Conservation (phyloP, 2,329 filamentous ascomycete species). For the Sclerotinia spermophila region DNA sequence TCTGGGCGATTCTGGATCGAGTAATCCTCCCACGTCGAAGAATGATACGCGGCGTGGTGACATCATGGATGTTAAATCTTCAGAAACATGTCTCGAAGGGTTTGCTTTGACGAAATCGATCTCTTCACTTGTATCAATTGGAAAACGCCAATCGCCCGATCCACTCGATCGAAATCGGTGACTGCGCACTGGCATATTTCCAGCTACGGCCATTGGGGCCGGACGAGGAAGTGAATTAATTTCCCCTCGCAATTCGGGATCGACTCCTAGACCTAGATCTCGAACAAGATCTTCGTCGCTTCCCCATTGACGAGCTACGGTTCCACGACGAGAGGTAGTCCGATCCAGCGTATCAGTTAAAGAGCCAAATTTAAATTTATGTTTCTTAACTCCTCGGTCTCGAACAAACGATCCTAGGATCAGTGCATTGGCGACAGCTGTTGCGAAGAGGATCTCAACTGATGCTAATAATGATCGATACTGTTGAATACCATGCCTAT, state of each 20-base stretch:
- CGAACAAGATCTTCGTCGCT: constrained; percentile 89
- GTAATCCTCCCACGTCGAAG: constrained; percentile 77
- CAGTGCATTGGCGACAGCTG: constrained; percentile 80
- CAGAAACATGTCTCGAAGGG: constrained; percentile 25
- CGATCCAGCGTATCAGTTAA: constrained; percentile 61
- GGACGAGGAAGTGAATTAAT: constrained; percentile 28
- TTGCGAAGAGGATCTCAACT: constrained; percentile 84
- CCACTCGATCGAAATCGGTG: constrained; percentile 15
- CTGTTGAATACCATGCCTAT: constrained; percentile 69
- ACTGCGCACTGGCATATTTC: constrained; percentile 28
- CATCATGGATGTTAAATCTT: constrained; percentile 37
- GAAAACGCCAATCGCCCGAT: constrained; percentile 34
- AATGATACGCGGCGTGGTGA: constrained; percentile 66
- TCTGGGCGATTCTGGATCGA: constrained; percentile 49
- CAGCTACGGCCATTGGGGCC: constrained; percentile 35
- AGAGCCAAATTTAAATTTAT: constrained; percentile 67
- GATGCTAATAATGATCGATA: constrained; percentile 87
- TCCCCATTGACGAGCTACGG: constrained; percentile 65
- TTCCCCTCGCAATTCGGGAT: constrained; percentile 47
- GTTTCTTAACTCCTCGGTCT: constrained; percentile 85
- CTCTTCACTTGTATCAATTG: constrained; percentile 41
- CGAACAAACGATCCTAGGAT: constrained; percentile 90
- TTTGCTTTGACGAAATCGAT: constrained; percentile 39
- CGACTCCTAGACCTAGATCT: constrained; percentile 68
- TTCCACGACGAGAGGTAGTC: constrained; percentile 42